Evolutionary conservation across 768 basidiomycete species (phyloP).

Genomic region (Agrocybe chaxingu): DNA sequence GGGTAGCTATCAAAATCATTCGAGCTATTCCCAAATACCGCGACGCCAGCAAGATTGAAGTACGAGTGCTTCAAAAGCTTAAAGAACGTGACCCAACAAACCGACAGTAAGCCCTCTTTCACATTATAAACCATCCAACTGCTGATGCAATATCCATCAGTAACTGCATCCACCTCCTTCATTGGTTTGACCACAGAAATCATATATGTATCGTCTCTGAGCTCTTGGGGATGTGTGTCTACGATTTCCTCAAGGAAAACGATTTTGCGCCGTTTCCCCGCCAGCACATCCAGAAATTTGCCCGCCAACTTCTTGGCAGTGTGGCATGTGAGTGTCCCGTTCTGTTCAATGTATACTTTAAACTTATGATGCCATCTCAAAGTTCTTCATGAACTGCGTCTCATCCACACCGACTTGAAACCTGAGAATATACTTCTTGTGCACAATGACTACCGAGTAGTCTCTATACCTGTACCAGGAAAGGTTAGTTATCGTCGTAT

Average conservation of each 20-base stretch:
- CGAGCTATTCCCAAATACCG: conserved; percentile 98
- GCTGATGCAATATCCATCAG: conserved; percentile 38
- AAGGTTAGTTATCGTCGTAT: conserved; percentile 45
- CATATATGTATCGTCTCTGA: conserved; percentile 98
- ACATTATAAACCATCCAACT: conserved; percentile 13
- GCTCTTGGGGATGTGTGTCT: conserved; percentile 94
- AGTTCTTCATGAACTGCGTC: conserved; percentile 89
- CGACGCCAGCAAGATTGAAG: conserved; percentile 97
- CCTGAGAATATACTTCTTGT: conserved; percentile 98
- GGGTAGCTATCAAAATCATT: conserved; percentile 98
- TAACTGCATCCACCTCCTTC: conserved; percentile 95
- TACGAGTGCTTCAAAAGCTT: conserved; percentile 89
- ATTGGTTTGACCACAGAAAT: conserved; percentile 96
- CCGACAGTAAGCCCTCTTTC: conserved; percentile 63
- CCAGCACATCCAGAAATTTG: conserved; percentile 94
- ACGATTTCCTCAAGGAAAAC: conserved; percentile 98
- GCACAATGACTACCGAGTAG: conserved; percentile 69
- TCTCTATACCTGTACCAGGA: conserved; percentile 57
- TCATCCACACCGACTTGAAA: conserved; percentile 98
- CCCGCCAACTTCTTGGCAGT: conserved; percentile 84
- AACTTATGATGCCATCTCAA: conserved; percentile 14
- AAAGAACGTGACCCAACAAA: conserved; percentile 87
- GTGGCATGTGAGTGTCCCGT: conserved; percentile 74
- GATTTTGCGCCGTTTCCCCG: conserved; percentile 95
- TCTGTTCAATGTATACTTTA: conserved; percentile 3